These are phyloP conservation scores for Penicillium herquei DNA, from an alignment of 495 filamentous ascomycete genomes.

Conservation along the genomic window DNA sequence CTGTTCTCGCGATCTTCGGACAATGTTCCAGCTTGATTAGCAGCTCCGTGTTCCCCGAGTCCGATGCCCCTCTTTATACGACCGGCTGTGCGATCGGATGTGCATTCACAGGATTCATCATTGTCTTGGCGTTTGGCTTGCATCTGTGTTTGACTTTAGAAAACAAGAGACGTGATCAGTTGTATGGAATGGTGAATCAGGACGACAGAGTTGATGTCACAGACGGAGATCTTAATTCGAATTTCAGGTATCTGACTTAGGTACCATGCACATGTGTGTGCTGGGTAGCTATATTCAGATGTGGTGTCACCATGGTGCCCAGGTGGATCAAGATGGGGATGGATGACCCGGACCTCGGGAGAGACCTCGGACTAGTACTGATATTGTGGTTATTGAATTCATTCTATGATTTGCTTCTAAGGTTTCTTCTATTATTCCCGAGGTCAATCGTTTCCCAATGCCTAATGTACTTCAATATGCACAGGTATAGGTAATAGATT, in stretches of 20 bases:
- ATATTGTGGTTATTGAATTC: no score
- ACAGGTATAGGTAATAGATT: not conserved
- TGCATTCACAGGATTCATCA: slow-evolving; percentile 29
- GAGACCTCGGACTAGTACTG: no score
- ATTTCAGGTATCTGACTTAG: slow-evolving; percentile 29
- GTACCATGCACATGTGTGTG: no score
- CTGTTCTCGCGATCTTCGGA: slow-evolving; percentile 31
- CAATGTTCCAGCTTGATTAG: slow-evolving; percentile 31
- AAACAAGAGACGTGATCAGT: slow-evolving; percentile 27
- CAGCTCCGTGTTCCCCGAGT: slow-evolving; percentile 25
- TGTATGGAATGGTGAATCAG: slow-evolving; percentile 24
- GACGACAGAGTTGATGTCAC: slow-evolving; percentile 29
- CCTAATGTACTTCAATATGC: no score
- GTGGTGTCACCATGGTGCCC: no score
- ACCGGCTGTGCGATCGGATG: slow-evolving; percentile 28
- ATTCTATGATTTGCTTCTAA: no score
- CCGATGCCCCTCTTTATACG: slow-evolving; percentile 26
- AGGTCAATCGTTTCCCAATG: no score
- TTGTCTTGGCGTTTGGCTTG: slow-evolving; percentile 25
- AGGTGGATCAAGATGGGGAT: no score
- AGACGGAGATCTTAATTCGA: slow-evolving; percentile 21
- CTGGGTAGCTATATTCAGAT: no score
- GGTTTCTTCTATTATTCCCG: no score
- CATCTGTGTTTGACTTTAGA: slow-evolving; percentile 24
- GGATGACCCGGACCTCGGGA: no score